Conservation (phyloP, 192 early-diverging fungal species). For the Coemansia sp. region DNA sequence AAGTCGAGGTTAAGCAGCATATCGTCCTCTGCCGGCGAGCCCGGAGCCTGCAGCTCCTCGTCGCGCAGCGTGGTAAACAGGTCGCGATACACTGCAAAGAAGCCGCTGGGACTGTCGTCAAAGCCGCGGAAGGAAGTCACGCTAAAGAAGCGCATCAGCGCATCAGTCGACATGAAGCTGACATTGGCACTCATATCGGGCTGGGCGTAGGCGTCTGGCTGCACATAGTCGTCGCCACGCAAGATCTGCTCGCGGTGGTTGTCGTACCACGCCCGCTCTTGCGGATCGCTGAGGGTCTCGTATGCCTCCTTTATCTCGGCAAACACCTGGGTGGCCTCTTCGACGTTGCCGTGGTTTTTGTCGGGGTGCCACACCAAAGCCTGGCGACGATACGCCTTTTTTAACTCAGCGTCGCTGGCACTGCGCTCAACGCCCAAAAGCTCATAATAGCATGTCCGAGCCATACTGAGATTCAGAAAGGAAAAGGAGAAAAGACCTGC, state of each 20-base stretch:
- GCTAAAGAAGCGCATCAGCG: conserved; percentile 82
- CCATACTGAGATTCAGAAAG: conserved; percentile 22
- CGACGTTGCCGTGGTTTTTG: conserved; percentile 80
- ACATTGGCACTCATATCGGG: conserved; percentile 50
- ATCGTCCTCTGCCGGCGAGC: conserved; percentile 22
- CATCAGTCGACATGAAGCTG: conserved; percentile 27
- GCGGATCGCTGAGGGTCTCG: conserved; percentile 86
- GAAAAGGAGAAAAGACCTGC: background rate
- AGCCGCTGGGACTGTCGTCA: conserved; percentile 67
- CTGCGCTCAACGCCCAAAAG: conserved; percentile 74
- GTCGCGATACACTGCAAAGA: conserved; percentile 75
- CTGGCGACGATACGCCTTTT: conserved; percentile 80
- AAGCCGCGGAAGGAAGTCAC: conserved; percentile 69
- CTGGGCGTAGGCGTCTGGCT: conserved; percentile 37
- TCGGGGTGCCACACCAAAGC: conserved; percentile 84
- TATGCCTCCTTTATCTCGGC: conserved; percentile 90
- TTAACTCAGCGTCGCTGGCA: conserved; percentile 74
- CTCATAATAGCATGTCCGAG: conserved; percentile 86
- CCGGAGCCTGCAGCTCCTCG: conserved; percentile 64
- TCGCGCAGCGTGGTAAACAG: conserved; percentile 75
- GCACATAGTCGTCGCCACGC: conserved; percentile 62
- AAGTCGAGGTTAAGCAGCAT: conserved; percentile 56
- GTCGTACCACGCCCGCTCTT: conserved; percentile 97
- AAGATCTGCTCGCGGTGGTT: conserved; percentile 90
- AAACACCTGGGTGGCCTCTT: conserved; percentile 87